A percentile compares a stretch with the other conserved stretches of the same genome.
Evolutionary conservation across 768 basidiomycete genomes (phyloP).

Genomic region (Exidia glandulosa): DNA sequence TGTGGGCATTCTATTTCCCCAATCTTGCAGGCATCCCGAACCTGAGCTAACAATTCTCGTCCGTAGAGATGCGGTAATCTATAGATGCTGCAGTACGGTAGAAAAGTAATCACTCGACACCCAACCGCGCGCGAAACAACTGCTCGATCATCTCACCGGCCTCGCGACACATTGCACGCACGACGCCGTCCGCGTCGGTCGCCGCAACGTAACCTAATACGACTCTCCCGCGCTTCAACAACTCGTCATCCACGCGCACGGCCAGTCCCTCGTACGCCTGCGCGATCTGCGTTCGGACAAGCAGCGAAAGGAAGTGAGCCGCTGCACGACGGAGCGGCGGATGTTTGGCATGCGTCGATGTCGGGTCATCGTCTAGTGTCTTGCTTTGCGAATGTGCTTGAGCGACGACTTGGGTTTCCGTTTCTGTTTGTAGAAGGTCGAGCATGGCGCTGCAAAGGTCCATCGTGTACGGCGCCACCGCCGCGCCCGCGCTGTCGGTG

Average conservation of each 20-base stretch:
- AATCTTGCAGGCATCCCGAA: background rate
- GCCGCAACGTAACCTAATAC: conserved; percentile 59
- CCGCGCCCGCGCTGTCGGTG: conserved; percentile 48
- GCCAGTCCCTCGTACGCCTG: conserved; percentile 31
- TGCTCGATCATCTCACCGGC: conserved; percentile 30
- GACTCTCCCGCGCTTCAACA: conserved; percentile 40
- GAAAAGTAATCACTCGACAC: background rate
- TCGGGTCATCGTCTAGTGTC: conserved; percentile 44
- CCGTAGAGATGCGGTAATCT: background rate
- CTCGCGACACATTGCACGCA: conserved; percentile 69
- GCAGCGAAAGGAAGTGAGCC: conserved; percentile 64
- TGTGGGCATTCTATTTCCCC: background rate
- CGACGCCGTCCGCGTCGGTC: conserved; percentile 62
- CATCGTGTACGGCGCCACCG: conserved; percentile 49
- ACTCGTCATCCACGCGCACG: conserved; percentile 5
- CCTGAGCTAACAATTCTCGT: too few relatives aligned
- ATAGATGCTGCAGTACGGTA: background rate
- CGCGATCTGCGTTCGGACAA: conserved; percentile 51
- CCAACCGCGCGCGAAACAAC: conserved; percentile 1
- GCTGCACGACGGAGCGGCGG: conserved; percentile 79
- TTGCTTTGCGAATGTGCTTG: conserved; percentile 8
- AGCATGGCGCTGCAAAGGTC: conserved; percentile 60
- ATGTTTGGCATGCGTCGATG: conserved; percentile 47
- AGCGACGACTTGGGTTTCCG: conserved; percentile 31
- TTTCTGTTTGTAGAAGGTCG: conserved; percentile 64